phyloP scores from a whole-genome alignment of 306 rosid genomes.

The Rubus idaeus region DNA sequence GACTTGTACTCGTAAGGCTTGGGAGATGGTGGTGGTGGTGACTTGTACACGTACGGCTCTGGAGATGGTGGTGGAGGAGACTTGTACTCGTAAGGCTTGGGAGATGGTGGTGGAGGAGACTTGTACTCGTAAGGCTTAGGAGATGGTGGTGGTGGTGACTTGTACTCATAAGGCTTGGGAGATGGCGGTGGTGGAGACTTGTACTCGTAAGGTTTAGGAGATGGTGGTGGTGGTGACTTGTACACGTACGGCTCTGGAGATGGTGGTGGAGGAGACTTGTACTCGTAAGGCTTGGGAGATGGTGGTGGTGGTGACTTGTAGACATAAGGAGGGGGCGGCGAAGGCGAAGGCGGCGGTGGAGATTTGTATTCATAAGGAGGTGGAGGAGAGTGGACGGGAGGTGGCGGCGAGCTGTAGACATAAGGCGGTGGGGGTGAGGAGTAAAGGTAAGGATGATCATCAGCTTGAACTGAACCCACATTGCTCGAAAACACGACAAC shows the following conservation, averaged over 20 bases:
- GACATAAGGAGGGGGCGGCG: slow-evolving; percentile 2
- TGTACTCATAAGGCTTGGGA: slow-evolving; percentile 15
- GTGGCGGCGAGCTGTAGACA: slow-evolving; percentile 35
- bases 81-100: slow-evolving; percentile 24
- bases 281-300: background rate
- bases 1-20: slow-evolving; percentile 40
- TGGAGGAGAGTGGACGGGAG: slow-evolving; percentile 15
- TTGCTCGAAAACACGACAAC: slow-evolving; percentile 46
- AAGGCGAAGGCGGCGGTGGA: slow-evolving; percentile 10
- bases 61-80: slow-evolving; percentile 41
- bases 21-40: slow-evolving; percentile 19
- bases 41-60: slow-evolving; percentile 12
- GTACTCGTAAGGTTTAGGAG: slow-evolving; percentile 36
- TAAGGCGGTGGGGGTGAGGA: slow-evolving; percentile 70
- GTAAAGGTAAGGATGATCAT: slow-evolving; percentile 58
- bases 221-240: slow-evolving; percentile 60
- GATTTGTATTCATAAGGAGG: slow-evolving; percentile 26
- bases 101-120: slow-evolving; percentile 30
- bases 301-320: slow-evolving; percentile 24
- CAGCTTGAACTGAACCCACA: slow-evolving; percentile 62
- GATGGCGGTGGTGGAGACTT: slow-evolving; percentile 43
- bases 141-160: slow-evolving; percentile 34
- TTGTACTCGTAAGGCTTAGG: slow-evolving; percentile 32
- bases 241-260: slow-evolving; percentile 19
- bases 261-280: slow-evolving; percentile 36